phyloP scores from a whole-genome alignment of 2,329 filamentous ascomycete genomes.

The Onygenales sp. region DNA sequence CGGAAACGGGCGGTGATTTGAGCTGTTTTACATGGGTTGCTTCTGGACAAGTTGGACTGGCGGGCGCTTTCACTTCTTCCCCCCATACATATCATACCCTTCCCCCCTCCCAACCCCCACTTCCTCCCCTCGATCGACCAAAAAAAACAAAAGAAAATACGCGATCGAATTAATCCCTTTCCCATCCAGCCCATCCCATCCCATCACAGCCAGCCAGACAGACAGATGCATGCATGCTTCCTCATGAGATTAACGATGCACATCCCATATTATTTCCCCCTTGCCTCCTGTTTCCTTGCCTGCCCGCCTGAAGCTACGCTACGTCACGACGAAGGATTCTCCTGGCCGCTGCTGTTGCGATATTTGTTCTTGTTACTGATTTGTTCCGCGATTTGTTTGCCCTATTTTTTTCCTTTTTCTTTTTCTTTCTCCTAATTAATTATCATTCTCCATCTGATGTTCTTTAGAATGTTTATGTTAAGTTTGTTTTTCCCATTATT shows the following conservation, averaged over 20 bases:
- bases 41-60: no score
- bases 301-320: no score
- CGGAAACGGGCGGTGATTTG: no score
- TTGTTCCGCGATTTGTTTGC: constrained; percentile 14
- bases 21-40: no score
- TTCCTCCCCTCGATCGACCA: no score
- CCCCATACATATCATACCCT: no score
- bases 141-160: background rate
- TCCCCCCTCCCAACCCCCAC: background rate
- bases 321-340: no score
- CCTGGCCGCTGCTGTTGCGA: constrained; percentile 3
- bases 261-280: constrained; percentile 2
- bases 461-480: constrained; percentile 8
- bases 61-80: no score
- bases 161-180: no score
- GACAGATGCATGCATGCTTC: background rate
- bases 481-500: constrained; percentile 14
- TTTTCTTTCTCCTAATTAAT: constrained; percentile 3
- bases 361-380: background rate
- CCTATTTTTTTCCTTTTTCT: constrained; percentile 17
- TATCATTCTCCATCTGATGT: constrained; percentile 3
- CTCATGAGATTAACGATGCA: constrained; percentile 3
- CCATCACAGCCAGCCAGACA: no score
- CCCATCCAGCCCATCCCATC: no score
- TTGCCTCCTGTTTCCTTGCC: constrained; percentile 3